phyloP scores from a whole-genome alignment of 768 basidiomycete genomes.

The Phlebiopsis gigantea region DNA sequence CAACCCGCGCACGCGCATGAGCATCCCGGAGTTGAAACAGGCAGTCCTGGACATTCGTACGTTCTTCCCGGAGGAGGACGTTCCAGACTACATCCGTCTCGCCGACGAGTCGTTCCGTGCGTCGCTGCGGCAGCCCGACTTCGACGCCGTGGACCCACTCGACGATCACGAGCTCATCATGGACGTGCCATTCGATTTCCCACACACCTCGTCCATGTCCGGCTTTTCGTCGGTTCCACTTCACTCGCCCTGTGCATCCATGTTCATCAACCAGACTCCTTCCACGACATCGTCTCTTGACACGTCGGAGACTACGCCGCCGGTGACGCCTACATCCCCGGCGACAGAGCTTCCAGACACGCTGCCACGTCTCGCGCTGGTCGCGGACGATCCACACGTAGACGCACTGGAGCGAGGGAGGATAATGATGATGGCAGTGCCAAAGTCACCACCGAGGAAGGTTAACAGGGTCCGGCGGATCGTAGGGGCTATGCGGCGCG shows the following conservation, averaged over 20 bases:
- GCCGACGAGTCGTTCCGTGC: background rate
- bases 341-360: conserved; percentile 4
- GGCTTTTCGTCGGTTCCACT: background rate
- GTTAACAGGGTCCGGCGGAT: conserved; percentile 7
- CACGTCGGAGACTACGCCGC: conserved; percentile 12
- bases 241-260: background rate
- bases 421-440: too few relatives aligned
- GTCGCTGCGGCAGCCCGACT: background rate
- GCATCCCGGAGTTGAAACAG: conserved; percentile 41
- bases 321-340: conserved; percentile 15
- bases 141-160: background rate
- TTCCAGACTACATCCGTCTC: background rate
- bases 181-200: background rate
- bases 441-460: background rate
- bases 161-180: background rate
- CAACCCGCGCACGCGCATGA: conserved; percentile 26
- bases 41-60: conserved; percentile 51
- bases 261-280: conserved; percentile 1
- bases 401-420: too few relatives aligned
- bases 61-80: conserved; percentile 41
- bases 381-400: background rate
- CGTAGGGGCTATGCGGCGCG: conserved; percentile 12
- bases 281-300: background rate
- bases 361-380: conserved; percentile 16
- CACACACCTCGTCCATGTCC: background rate